Conservation (phyloP, 108 stramenopile species). For the Chaetoceros tenuissimus region DNA sequence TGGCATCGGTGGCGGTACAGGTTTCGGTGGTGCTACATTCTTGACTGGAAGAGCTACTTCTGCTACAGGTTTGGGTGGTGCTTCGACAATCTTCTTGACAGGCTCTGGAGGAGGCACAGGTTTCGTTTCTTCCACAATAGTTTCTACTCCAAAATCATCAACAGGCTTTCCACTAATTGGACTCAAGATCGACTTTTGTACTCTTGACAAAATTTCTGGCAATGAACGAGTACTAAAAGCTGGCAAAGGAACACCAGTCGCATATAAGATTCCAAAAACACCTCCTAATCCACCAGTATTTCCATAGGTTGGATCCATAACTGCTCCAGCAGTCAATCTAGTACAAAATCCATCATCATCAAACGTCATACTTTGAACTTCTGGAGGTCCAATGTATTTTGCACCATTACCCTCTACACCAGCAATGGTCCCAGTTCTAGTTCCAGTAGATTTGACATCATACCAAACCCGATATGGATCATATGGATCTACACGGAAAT, state of each 20-base stretch:
- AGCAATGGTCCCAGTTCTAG: constrained; percentile 23
- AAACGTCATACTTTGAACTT: constrained; percentile 48
- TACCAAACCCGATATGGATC: constrained; percentile 57
- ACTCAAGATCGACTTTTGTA: constrained; percentile 26
- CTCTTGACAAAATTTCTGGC: constrained; percentile 21
- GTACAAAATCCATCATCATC: constrained; percentile 62
- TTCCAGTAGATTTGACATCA: constrained; percentile 28
- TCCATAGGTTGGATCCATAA: constrained; percentile 45
- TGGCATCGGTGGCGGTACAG: constrained; percentile 3
- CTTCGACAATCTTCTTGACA: constrained; percentile 2
- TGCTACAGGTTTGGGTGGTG: not conserved
- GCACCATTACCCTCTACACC: constrained; percentile 2
- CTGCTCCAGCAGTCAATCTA: constrained; percentile 37
- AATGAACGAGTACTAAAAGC: constrained; percentile 25
- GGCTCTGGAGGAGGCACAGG: not conserved
- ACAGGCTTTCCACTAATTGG: constrained; percentile 26
- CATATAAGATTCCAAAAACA: constrained; percentile 46
- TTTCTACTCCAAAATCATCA: constrained; percentile 31
- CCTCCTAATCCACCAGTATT: constrained; percentile 57
- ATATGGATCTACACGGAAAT: constrained; percentile 66
- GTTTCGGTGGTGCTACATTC: constrained; percentile 9
- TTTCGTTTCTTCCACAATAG: constrained; percentile 3
- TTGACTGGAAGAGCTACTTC: not conserved
- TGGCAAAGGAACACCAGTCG: constrained; percentile 22
- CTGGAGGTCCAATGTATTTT: constrained; percentile 36